Evolutionary conservation across 2,329 filamentous ascomycete genomes (phyloP), one percentile per base, ranked within the genome.

Genomic region (Raffaelea ambrosiae): DNA sequence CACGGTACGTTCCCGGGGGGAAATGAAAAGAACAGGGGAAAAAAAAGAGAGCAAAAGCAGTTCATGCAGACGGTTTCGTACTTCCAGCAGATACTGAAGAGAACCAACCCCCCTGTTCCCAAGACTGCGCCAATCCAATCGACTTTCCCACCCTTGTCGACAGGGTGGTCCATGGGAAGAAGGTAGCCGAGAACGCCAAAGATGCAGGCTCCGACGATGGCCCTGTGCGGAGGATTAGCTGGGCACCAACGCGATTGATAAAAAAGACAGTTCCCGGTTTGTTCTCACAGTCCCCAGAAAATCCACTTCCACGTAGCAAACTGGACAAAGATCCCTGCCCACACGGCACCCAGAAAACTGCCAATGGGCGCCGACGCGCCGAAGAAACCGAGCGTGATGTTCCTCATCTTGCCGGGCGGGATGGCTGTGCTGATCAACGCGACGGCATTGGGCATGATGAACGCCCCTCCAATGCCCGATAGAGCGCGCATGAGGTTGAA

Each of bases 381-480:
- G 38, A 76, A 73, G 3, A 74, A 59, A 3, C 66, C 65, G 52
- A 86, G 83, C 0, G 77, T 70, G 63, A 84, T 75, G 43, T 77
- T 71, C 59, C 83, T 84, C 49, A 72, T 68, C 46, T 62, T 65
- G 0, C 81, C 80, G 0, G 75, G 75, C 0, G 68, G 63, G 53
- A 83, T 84, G 0, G 73, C 70, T 0, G 67, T 66, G 2, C 79
- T 81, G 0, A 86, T 61, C 13, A 87, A 67, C 3, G 80, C 81
- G 20, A 86, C 62, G 0, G 70, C 79, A 52, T 84, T 86, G 1
- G 83, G 83, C 21, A 86, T 65, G 11, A 73, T 64, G 31, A 86
- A 66, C 0, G 81, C 79, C 0, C 79, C 77, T 0, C 83, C 83
- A 18, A 83, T 71, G 0, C 79, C 77, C 52, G 82, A 77, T 3